Base-by-base conservation (phyloP, 768 basidiomycete species). In the Serpula lacrymans region DNA sequence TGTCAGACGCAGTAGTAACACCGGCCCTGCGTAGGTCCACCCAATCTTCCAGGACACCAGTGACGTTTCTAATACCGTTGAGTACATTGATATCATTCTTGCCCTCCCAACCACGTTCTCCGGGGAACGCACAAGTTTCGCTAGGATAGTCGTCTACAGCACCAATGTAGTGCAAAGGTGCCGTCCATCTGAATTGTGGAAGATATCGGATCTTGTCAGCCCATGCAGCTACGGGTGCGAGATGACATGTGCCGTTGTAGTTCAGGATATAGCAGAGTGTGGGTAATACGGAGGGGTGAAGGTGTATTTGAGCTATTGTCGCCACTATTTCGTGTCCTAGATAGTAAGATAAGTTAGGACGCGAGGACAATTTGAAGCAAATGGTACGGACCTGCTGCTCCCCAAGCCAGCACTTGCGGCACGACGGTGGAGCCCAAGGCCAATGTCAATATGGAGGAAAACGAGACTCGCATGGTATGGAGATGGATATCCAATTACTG, bases 241-340 rank as follows among this genome's bases (percentile, higher is more conserved):
- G 75, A 60, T 88, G 82, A 52, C 95, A 93, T 64, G 72, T 40
- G 48, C 53, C 39, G 53, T 49, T 11, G 54, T 66, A 65, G 62
- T 47, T 82, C 72, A 96, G 81, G 51, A 97, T 82, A 21, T 68
- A 60, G 49, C 85, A 88, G 39, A 96, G 65, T 23, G 70, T 72
- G 2, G 77, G 71, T 28, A 84, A 70, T 4, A 84, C 82, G 2
- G 66, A 68, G 0, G 88, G 88, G 58, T 89, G 78, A 2, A 97
- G 75, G 58, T 96, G 80, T 44, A 94, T 89, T 58, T 97, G 87
- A 1, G 95, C 95, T 42, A 98, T 87, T 4, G 93, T 95, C 1
- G 93, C 94, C 5, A 91, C 79, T 23, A 96, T 83, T 68, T 96
- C 88, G 52, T 97, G 94, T 3, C 94, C 91, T 81, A 46, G 18